phyloP scores from a whole-genome alignment of 2,329 filamentous ascomycete genomes.

The Neoscytalidium dimidiatum region DNA sequence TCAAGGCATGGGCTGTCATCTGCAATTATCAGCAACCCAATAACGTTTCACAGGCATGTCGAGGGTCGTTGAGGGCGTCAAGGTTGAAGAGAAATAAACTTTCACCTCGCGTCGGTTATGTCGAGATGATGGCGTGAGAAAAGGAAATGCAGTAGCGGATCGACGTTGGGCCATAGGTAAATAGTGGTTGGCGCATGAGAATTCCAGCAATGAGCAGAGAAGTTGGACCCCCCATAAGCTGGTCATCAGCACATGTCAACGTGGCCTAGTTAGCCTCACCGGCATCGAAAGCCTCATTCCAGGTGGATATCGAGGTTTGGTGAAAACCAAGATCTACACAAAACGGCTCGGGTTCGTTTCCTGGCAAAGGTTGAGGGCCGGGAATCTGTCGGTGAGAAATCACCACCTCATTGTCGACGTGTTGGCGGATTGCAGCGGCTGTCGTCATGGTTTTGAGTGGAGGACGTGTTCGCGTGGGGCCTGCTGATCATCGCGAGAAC shows the following conservation, averaged over 20 bases:
- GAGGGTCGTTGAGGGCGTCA: background rate
- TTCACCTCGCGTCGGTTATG: background rate
- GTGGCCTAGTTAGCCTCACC: background rate
- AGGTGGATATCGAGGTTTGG: background rate
- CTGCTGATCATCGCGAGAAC: background rate
- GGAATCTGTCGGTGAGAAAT: background rate
- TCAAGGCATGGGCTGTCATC: background rate
- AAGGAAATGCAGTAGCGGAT: background rate
- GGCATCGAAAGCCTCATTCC: background rate
- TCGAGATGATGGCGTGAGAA: background rate
- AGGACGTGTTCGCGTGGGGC: background rate
- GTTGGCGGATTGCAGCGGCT: background rate
- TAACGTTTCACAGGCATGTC: no score
- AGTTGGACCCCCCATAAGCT: background rate
- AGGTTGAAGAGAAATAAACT: background rate
- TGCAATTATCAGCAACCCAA: background rate
- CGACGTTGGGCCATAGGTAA: background rate
- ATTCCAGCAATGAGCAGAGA: background rate
- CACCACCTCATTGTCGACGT: constrained; percentile 7
- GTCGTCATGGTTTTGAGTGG: background rate
- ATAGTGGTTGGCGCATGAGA: no score
- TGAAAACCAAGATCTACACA: background rate
- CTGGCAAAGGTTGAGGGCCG: background rate
- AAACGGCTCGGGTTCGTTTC: background rate
- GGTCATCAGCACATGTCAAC: background rate